Evolutionary conservation across 441 rosid genomes (phyloP).

Genomic region (Populus trichocarpa): DNA sequence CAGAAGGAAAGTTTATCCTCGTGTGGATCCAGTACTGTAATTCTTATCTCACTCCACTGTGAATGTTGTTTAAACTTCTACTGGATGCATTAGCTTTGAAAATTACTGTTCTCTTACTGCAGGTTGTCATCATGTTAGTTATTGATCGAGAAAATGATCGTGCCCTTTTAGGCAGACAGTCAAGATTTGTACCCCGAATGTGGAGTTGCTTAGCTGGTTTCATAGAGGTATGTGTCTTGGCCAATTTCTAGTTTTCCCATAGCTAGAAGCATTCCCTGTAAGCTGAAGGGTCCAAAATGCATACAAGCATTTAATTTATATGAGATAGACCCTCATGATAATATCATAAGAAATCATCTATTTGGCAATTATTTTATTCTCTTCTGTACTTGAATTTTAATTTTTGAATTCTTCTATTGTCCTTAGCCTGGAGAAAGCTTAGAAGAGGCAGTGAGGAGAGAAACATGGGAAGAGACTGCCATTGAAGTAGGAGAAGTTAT

Average conservation of each 20-base stretch:
- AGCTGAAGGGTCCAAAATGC: background rate
- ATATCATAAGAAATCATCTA: background rate
- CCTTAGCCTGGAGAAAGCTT: slow-evolving; percentile 97
- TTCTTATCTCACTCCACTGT: slow-evolving; percentile 12
- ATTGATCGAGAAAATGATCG: slow-evolving; percentile 80
- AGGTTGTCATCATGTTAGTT: slow-evolving; percentile 97
- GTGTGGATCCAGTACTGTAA: slow-evolving; percentile 81
- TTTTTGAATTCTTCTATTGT: slow-evolving; percentile 19
- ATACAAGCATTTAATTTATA: background rate
- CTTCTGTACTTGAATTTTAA: background rate
- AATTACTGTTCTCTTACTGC: slow-evolving; percentile 11
- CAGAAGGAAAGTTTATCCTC: slow-evolving; percentile 73
- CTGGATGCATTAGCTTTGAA: background rate
- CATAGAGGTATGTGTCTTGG: slow-evolving; percentile 57
- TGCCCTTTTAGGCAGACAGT: slow-evolving; percentile 72
- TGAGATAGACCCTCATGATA: background rate
- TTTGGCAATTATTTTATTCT: background rate
- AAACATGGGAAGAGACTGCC: slow-evolving; percentile 92
- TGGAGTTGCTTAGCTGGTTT: slow-evolving; percentile 99
- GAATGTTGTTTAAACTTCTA: slow-evolving; percentile 3
- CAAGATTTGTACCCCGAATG: slow-evolving; percentile 79
- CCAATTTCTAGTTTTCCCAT: background rate
- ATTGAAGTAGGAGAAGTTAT: slow-evolving; percentile 93
- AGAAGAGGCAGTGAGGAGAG: slow-evolving; percentile 95
- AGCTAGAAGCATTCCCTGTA: background rate